Percentiles rank a stretch among this genome's conserved stretches.
Conservation (phyloP, 768 basidiomycete species). For the Hebeloma cylindrosporum region DNA sequence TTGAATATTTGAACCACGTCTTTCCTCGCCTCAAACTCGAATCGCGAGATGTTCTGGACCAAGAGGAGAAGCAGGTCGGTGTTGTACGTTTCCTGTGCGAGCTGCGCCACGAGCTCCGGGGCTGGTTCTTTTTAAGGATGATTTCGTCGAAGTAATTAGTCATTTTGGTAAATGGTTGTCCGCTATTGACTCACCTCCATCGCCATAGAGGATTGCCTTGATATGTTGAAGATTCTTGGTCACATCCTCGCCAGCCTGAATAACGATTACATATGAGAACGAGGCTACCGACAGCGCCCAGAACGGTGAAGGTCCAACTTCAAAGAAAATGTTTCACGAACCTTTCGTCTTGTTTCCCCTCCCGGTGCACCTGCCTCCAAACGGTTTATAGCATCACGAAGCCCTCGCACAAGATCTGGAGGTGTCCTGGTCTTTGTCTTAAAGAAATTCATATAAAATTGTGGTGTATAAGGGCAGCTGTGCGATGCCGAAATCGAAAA, state of each 20-base stretch:
- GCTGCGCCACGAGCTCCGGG: slow-evolving; percentile 89
- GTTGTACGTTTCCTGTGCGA: slow-evolving; percentile 94
- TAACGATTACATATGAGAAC: slow-evolving; percentile 1
- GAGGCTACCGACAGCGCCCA: neutral
- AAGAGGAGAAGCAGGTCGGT: slow-evolving; percentile 83
- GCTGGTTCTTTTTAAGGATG: slow-evolving; percentile 59
- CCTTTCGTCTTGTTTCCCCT: slow-evolving; percentile 79
- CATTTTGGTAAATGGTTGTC: neutral
- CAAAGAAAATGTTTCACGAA: slow-evolving; percentile 31
- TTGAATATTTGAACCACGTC: slow-evolving; percentile 88
- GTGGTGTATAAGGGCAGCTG: too few relatives aligned
- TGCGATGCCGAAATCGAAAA: too few relatives aligned
- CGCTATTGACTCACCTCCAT: slow-evolving; percentile 61
- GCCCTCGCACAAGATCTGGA: slow-evolving; percentile 79
- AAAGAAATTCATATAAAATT: slow-evolving; percentile 84
- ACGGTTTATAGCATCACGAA: slow-evolving; percentile 76
- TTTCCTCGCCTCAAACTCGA: slow-evolving; percentile 93
- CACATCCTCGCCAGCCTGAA: slow-evolving; percentile 84
- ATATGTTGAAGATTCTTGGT: slow-evolving; percentile 89
- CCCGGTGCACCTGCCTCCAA: slow-evolving; percentile 76
- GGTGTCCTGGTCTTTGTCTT: slow-evolving; percentile 88
- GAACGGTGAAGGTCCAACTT: neutral
- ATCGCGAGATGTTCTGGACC: slow-evolving; percentile 76
- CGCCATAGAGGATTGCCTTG: slow-evolving; percentile 84
- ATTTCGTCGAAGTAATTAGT: too few relatives aligned